These are phyloP conservation scores for Rhypophila decipiens DNA, from an alignment of 495 filamentous ascomycete genomes.

Conservation along the genomic window DNA sequence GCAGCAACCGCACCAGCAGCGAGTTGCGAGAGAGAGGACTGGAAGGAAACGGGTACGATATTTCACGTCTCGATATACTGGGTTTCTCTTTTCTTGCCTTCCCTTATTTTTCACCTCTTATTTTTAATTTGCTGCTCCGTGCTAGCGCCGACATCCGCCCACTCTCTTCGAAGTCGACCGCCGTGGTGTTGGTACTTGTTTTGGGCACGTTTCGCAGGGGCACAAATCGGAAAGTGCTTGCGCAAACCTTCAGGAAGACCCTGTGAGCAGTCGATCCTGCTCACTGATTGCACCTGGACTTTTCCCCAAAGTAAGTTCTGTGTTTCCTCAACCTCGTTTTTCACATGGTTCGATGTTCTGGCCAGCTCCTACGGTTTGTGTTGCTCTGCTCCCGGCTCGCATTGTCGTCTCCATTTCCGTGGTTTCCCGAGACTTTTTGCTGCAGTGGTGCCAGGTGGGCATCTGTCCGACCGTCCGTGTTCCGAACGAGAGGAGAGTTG, in stretches of 20 bases:
- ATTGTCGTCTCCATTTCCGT: background rate
- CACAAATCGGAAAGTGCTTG: background rate
- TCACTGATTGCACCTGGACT: background rate
- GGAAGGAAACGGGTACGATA: background rate
- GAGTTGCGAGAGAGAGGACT: background rate
- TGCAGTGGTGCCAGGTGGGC: background rate
- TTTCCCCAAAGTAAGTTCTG: background rate
- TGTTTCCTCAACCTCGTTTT: background rate
- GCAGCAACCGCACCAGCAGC: background rate
- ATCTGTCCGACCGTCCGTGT: conserved; percentile 2
- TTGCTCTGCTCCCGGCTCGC: background rate
- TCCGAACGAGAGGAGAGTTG: background rate
- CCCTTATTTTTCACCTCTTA: background rate
- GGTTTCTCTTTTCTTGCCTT: background rate
- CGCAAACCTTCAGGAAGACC: background rate
- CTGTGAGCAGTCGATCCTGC: background rate
- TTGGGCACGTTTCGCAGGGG: background rate
- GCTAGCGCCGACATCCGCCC: background rate
- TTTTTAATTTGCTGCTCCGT: background rate
- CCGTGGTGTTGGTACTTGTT: background rate
- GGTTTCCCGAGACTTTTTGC: background rate
- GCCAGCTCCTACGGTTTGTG: background rate
- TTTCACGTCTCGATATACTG: background rate
- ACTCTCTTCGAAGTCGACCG: background rate
- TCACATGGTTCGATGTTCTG: background rate